phyloP scores from a whole-genome alignment of 2,329 filamentous ascomycete species.

The Ophiocordyceps sinensis region DNA sequence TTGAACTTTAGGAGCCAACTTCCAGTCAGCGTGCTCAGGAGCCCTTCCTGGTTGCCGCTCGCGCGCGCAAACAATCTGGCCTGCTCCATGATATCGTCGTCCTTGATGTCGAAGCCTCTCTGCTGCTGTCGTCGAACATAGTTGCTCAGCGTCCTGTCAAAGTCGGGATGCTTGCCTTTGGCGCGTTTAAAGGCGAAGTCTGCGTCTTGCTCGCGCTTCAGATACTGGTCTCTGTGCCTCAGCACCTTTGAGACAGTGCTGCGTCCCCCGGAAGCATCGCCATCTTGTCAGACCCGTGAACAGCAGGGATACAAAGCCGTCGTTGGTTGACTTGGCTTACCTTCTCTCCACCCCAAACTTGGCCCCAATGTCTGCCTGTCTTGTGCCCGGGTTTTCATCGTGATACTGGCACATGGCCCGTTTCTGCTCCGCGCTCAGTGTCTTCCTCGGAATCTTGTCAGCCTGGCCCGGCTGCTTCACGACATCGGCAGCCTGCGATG shows the following conservation, averaged over 20 bases:
- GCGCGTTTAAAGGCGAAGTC: constrained; percentile 52
- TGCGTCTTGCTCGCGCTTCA: constrained; percentile 68
- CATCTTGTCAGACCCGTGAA: neutral
- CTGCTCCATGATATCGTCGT: constrained; percentile 74
- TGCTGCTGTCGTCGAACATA: constrained; percentile 75
- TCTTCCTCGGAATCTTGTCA: constrained; percentile 57
- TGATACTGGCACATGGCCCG: constrained; percentile 89
- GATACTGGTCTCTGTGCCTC: constrained; percentile 86
- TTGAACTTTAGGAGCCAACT: constrained; percentile 94
- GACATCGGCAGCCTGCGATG: constrained; percentile 6
- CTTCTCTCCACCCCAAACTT: constrained; percentile 96
- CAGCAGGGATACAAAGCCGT: no score
- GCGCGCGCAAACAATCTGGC: constrained; percentile 67
- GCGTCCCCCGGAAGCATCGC: neutral
- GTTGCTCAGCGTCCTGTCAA: constrained; percentile 78
- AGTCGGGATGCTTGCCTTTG: constrained; percentile 78
- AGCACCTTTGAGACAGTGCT: constrained; percentile 99
- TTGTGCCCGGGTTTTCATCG: constrained; percentile 75
- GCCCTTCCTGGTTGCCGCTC: constrained; percentile 51
- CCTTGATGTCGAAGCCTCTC: constrained; percentile 57
- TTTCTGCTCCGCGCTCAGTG: constrained; percentile 80
- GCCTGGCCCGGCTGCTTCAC: constrained; percentile 20
- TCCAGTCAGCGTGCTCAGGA: constrained; percentile 55
- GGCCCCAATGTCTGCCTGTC: constrained; percentile 92
- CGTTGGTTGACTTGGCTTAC: constrained; percentile 33